Base-by-base conservation (phyloP, 1,139 yeast genomes). In the Scheffersomyces stambukii region DNA sequence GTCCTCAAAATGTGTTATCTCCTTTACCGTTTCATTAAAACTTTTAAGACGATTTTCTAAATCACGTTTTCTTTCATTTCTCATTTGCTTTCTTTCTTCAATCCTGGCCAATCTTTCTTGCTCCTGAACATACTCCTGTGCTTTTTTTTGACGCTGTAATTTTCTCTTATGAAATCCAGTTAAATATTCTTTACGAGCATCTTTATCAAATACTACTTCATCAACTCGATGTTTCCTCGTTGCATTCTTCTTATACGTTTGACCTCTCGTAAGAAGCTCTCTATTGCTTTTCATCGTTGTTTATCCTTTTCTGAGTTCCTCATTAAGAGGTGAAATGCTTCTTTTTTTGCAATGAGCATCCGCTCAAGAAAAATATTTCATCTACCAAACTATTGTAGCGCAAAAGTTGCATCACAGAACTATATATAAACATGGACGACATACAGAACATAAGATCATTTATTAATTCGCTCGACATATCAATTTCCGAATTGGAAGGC, bases 141-240 rank as follows among this genome's bases (percentile, higher is more conserved):
- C 97, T 43, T 80, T 80, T 59, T 86, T 89, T 57, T 83, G 84
- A 53, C 97, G 71, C 48, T 83, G 83, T 13, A 89, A 52, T 55
- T 91, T 91, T 49, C 98, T 74, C 59, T 91, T 91, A 55, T 91
- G 98, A 53, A 91, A 91, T 19, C 98, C 98, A 1, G 96, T 91
- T 43, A 91, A 64, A 54, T 80, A 91, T 37, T 89, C 95, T 21
- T 65, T 59, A 52, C 96, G 64, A 15, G 79, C 72, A 21, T 74
- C 82, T 42, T 77, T 75, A 57, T 89, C 91, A 52, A 85, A 89
- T 2, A 73, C 75, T 19, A 89, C 93, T 50, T 85, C 95, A 19
- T 75, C 88, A 3, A 80, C 88, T 18, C 86, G 71, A 43, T 73
- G 77, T 46, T 74, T 75, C 45, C 74, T 77, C 35, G 75, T 61